Conservation (phyloP, 345 rosid species). For the Bruguiera gymnorhiza region DNA sequence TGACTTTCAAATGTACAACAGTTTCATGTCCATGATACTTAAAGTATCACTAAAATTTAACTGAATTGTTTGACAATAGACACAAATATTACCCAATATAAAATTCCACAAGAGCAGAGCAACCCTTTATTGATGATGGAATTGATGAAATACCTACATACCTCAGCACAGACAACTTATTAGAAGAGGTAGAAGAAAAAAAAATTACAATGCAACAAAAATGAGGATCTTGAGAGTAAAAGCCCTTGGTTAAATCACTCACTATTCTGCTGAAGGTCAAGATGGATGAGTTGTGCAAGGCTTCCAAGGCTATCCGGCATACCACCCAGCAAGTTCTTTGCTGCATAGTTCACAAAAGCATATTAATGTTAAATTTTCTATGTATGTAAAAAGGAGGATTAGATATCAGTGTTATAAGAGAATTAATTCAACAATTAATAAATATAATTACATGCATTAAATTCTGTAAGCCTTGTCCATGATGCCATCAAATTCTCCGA, state of each 20-base stretch:
- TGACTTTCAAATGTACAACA: constrained; percentile 22
- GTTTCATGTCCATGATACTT: constrained; percentile 11
- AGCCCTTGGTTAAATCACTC: constrained; percentile 29
- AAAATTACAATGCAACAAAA: background rate
- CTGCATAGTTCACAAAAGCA: constrained; percentile 36
- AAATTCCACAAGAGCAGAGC: constrained; percentile 75
- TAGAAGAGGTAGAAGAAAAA: constrained; percentile 4
- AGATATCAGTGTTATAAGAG: background rate
- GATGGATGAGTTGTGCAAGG: constrained; percentile 77
- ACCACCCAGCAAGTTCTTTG: constrained; percentile 63
- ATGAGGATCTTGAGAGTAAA: constrained; percentile 8
- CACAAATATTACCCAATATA: constrained; percentile 71
- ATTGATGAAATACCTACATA: constrained; percentile 59
- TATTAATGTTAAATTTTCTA: constrained; percentile 5
- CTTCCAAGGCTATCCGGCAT: constrained; percentile 72
- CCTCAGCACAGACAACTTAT: constrained; percentile 7
- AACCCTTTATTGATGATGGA: constrained; percentile 69
- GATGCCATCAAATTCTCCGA: constrained; percentile 58
- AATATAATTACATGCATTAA: constrained; percentile 66
- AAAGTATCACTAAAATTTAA: constrained; percentile 8
- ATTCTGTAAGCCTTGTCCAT: constrained; percentile 75
- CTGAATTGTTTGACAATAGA: constrained; percentile 11
- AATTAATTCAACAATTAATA: constrained; percentile 2
- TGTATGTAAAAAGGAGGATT: constrained; percentile 5
- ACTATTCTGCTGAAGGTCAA: constrained; percentile 95